Evolutionary conservation across 305 asterid genomes (phyloP).

Genomic region (Coffea humblotiana): DNA sequence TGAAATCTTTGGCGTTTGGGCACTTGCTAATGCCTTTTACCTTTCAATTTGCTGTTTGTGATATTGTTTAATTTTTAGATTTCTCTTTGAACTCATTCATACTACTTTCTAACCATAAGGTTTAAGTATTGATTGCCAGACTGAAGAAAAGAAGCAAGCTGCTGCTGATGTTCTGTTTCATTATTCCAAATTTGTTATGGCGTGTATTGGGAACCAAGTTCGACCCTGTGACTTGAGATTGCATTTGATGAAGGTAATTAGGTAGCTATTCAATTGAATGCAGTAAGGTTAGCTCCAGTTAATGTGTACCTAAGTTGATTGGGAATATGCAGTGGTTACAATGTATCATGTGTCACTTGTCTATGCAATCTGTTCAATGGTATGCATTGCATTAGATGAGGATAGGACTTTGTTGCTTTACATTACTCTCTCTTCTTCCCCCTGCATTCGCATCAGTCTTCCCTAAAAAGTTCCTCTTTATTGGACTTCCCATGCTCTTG

Average conservation of each 20-base stretch:
- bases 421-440: background rate
- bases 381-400: background rate
- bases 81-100: background rate
- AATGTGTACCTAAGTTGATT: background rate
- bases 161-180: slow-evolving; percentile 87
- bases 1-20: background rate
- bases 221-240: slow-evolving; percentile 91
- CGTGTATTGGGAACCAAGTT: slow-evolving; percentile 73
- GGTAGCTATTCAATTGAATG: background rate
- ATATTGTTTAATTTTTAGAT: background rate
- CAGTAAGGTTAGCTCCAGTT: background rate
- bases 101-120: background rate
- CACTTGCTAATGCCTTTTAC: background rate
- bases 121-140: slow-evolving; percentile 38
- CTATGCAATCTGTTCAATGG: background rate
- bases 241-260: slow-evolving; percentile 90
- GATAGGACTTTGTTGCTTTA: background rate
- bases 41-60: background rate
- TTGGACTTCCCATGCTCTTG: background rate
- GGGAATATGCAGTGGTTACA: background rate
- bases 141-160: slow-evolving; percentile 89
- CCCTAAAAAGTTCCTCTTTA: background rate
- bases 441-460: background rate
- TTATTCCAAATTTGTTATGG: slow-evolving; percentile 83
- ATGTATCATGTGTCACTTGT: background rate